A percentile compares a stretch with the other conserved stretches of the same genome.
Conservation (phyloP, 2,329 filamentous ascomycete species). For the Paraconiothyrium sp. region DNA sequence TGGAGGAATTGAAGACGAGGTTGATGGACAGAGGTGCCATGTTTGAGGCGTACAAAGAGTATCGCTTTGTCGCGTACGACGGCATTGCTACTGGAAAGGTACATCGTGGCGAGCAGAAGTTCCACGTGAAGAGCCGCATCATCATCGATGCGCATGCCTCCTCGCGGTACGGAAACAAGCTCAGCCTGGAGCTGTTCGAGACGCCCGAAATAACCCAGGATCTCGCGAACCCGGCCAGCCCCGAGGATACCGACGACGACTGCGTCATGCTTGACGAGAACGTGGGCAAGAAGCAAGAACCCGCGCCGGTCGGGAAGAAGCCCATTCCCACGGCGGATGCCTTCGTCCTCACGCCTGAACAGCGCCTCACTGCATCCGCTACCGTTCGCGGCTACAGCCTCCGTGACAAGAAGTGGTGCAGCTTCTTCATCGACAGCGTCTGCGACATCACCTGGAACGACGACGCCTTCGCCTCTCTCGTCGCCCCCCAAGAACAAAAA, state of each 20-base stretch:
- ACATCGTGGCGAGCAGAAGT: conserved; percentile 22
- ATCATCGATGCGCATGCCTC: conserved; percentile 59
- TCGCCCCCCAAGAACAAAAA: conserved; percentile 38
- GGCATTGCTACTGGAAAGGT: conserved; percentile 24
- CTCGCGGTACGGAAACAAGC: conserved; percentile 25
- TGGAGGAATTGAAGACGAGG: conserved; percentile 43
- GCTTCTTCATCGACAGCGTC: conserved; percentile 50
- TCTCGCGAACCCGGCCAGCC: conserved; percentile 43
- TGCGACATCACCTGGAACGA: conserved; percentile 56
- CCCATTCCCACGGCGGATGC: not conserved
- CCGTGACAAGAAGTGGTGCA: conserved; percentile 40
- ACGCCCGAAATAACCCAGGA: conserved; percentile 13
- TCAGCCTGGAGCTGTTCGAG: conserved; percentile 20
- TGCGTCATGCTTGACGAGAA: conserved; percentile 18
- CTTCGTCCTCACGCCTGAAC: conserved; percentile 8
- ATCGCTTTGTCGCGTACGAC: conserved; percentile 30
- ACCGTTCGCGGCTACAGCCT: conserved; percentile 46
- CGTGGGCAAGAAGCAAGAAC: conserved; percentile 8
- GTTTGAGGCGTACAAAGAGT: conserved; percentile 55
- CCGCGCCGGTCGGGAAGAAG: conserved; percentile 6
- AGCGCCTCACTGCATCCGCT: conserved; percentile 54
- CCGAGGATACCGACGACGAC: conserved; percentile 20
- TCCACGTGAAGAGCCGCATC: conserved; percentile 48
- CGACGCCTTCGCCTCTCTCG: conserved; percentile 56
- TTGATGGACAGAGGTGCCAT: conserved; percentile 55